Conservation (phyloP, 2,329 filamentous ascomycete genomes). For the Epichloe hybrida region DNA sequence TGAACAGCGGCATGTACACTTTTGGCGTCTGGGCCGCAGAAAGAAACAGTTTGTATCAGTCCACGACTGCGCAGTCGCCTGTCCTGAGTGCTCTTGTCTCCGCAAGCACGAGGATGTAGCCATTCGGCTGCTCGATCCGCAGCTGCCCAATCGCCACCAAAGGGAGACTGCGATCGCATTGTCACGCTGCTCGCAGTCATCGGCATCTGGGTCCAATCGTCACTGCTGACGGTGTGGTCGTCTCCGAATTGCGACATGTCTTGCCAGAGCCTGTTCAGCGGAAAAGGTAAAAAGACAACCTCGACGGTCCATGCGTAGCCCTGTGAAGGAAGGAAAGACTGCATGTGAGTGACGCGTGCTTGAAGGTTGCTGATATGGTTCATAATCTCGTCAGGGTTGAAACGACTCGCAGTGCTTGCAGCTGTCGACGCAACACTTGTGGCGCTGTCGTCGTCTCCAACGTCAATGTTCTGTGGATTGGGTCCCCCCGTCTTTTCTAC, state of each 20-base stretch:
- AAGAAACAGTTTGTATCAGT: conserved; percentile 48
- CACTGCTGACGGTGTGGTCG: conserved; percentile 20
- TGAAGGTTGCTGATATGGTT: conserved; percentile 37
- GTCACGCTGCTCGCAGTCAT: conserved; percentile 31
- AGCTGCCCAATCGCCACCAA: conserved; percentile 31
- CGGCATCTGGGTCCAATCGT: conserved; percentile 43
- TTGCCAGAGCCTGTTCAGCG: conserved; percentile 42
- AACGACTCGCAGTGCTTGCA: conserved; percentile 26
- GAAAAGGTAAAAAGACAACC: conserved; percentile 62
- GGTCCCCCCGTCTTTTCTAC: conserved; percentile 44
- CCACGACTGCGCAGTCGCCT: conserved; percentile 63
- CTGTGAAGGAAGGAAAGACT: conserved; percentile 47
- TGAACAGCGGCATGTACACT: conserved; percentile 53
- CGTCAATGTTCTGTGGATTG: conserved; percentile 21
- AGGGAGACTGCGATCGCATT: conserved; percentile 34
- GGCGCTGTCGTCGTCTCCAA: conserved; percentile 28
- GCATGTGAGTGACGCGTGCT: conserved; percentile 40
- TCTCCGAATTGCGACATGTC: conserved; percentile 34
- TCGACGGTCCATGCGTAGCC: conserved; percentile 59
- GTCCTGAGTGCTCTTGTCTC: conserved; percentile 47
- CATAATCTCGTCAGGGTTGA: conserved; percentile 31
- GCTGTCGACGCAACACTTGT: conserved; percentile 33
- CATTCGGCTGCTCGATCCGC: conserved; percentile 38
- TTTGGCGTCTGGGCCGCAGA: conserved; percentile 50
- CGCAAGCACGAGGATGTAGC: conserved; percentile 56